phyloP scores from a whole-genome alignment of 768 basidiomycete genomes.

The Zangia roseola region DNA sequence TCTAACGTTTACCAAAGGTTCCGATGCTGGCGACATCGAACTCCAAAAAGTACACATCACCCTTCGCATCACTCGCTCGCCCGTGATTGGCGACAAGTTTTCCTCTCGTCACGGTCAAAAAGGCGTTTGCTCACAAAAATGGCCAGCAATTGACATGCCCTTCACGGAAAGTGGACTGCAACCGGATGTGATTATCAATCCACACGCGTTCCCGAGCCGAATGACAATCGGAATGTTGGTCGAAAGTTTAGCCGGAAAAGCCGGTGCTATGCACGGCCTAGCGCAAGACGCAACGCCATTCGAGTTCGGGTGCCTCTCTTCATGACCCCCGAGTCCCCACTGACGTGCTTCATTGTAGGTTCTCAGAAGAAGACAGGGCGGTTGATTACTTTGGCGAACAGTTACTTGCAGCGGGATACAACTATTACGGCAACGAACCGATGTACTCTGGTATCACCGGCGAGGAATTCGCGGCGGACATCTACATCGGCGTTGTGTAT shows the following conservation, averaged over 20 bases:
- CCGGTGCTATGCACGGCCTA: conserved; percentile 96
- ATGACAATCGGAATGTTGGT: conserved; percentile 99
- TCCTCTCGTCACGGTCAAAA: conserved; percentile 99
- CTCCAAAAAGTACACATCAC: conserved; percentile 93
- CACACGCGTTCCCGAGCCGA: conserved; percentile 97
- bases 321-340: conserved; percentile 1
- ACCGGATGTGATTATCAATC: conserved; percentile 99
- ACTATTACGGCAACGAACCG: conserved; percentile 98
- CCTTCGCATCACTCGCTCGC: conserved; percentile 88
- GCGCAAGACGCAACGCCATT: conserved; percentile 99
- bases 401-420: conserved; percentile 90
- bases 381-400: conserved; percentile 98
- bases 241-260: conserved; percentile 99
- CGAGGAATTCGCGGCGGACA: conserved; percentile 97
- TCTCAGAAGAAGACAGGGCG: conserved; percentile 95
- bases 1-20: conserved; percentile 47
- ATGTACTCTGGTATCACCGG: conserved; percentile 99
- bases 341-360: conserved; percentile 46
- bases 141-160: conserved; percentile 98
- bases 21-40: conserved; percentile 84
- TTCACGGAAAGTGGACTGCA: conserved; percentile 99
- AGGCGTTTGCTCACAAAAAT: conserved; percentile 99
- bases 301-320: conserved; percentile 56
- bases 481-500: conserved; percentile 97
- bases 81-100: conserved; percentile 99